phyloP scores from a whole-genome alignment of 805 yeast genomes.

The Starmerella floris region DNA sequence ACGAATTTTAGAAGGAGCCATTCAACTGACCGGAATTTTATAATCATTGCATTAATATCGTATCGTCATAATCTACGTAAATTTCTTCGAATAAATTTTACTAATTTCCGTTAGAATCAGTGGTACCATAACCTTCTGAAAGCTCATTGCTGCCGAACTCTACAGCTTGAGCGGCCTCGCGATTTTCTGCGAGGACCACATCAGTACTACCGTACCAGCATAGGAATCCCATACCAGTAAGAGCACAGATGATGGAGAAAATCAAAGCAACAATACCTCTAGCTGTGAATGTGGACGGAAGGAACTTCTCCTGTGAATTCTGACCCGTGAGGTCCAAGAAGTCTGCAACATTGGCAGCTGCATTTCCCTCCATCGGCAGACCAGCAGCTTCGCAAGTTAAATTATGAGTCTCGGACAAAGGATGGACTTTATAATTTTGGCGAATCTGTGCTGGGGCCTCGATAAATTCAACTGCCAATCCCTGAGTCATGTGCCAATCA shows the following conservation, averaged over 20 bases:
- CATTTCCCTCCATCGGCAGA: slow-evolving; percentile 57
- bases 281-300: slow-evolving; percentile 88
- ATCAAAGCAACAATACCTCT: slow-evolving; percentile 89
- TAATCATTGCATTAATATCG: no score
- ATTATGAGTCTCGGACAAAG: slow-evolving; percentile 42
- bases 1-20: no score
- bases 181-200: slow-evolving; percentile 20
- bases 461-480: slow-evolving; percentile 63
- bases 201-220: slow-evolving; percentile 79
- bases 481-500: slow-evolving; percentile 97
- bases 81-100: neutral
- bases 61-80: neutral
- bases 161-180: slow-evolving; percentile 16
- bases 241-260: slow-evolving; percentile 76
- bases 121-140: no score
- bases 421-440: slow-evolving; percentile 38
- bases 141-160: no score
- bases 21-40: no score
- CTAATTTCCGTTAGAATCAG: slow-evolving; percentile 1
- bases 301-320: slow-evolving; percentile 47
- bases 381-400: slow-evolving; percentile 47
- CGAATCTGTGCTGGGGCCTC: slow-evolving; percentile 68
- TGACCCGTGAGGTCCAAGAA: slow-evolving; percentile 56
- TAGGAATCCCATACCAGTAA: slow-evolving; percentile 66
- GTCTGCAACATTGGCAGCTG: slow-evolving; percentile 68